Base-by-base conservation (phyloP, 208 protist genomes). In the Crithidia sp. region DNA sequence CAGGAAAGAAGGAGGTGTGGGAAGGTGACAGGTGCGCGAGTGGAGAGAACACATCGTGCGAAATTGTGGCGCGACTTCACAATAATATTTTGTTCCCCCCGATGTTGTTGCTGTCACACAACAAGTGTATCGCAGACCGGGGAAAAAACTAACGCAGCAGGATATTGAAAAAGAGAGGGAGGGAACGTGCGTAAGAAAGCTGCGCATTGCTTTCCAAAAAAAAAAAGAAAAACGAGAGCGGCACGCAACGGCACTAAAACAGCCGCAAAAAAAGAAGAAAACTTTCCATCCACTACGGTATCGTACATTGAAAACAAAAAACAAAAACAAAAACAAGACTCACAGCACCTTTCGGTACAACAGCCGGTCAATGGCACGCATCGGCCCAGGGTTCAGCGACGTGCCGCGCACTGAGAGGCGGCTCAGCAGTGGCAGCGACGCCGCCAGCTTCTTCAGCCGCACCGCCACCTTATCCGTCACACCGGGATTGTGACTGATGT, bases 401-500 rank as follows among this genome's bases (percentile, higher is more conserved):
- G 74, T 79, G 13, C 60, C 74, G 4, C 64, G 66, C 50, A 79
- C 43, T 9, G 28, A 28, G 9, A 79, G n/a, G 8, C 59, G 67
- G 43, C 53, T 57, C 52, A 79, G 61, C 54, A 79, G 74, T 47
- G 74, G 74, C 40, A 54, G 37, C 1, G 66, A 79, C 14, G 61
- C 74, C 10, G 60, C 74, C 28, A 79, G 54, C 37, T 74, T 63
- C 47, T 74, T 79, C 52, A 79, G 55, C 44, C 58, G 49, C 19
- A 56, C 43, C 43, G 60, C 67, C 36, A 59, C 16, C 52, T 74
- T 74, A 44, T 79, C 74, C 17, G 74, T 79, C 28, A 74, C 47
- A 7, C 39, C 43, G 1, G 47, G 56, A 56, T 91, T 87, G 49
- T 69, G 40, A 60, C 69, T 67, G 36, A 87, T 47, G 52, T 83